A percentile compares a stretch with the other conserved stretches of the same genome.
phyloP scores from a whole-genome alignment of 352 stramenopile species.

The Phytophthora parvispora region DNA sequence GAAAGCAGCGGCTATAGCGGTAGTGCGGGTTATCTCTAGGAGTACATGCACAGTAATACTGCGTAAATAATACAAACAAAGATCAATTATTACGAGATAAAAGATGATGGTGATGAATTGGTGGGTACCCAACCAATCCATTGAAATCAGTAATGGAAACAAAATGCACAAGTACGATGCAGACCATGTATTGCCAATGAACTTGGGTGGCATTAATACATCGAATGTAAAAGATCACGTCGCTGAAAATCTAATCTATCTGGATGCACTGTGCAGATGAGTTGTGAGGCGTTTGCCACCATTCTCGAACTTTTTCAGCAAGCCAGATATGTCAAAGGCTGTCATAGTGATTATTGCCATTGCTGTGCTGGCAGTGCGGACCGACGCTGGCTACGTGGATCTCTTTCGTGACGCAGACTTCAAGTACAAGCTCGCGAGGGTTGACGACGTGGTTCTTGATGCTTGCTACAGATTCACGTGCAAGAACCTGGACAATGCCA shows the following conservation, averaged over 20 bases:
- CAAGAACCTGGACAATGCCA: constrained; percentile 1
- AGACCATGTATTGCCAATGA: no score
- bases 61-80: no score
- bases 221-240: no score
- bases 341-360: neutral
- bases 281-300: neutral
- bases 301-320: neutral
- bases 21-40: neutral
- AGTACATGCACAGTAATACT: no score
- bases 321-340: neutral
- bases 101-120: no score
- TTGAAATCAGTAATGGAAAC: no score
- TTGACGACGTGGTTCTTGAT: constrained; percentile 9
- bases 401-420: neutral
- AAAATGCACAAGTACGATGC: no score
- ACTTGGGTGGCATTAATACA: no score
- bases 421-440: constrained; percentile 1
- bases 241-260: no score
- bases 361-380: neutral
- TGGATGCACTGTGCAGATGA: neutral
- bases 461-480: constrained; percentile 11
- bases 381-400: neutral
- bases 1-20: neutral
- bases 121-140: no score
- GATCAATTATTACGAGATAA: no score